A percentile compares a stretch with the other conserved stretches of the same genome.
Evolutionary conservation across 2,329 filamentous ascomycete genomes (phyloP).

Genomic region (Ascocoryne sarcoides): DNA sequence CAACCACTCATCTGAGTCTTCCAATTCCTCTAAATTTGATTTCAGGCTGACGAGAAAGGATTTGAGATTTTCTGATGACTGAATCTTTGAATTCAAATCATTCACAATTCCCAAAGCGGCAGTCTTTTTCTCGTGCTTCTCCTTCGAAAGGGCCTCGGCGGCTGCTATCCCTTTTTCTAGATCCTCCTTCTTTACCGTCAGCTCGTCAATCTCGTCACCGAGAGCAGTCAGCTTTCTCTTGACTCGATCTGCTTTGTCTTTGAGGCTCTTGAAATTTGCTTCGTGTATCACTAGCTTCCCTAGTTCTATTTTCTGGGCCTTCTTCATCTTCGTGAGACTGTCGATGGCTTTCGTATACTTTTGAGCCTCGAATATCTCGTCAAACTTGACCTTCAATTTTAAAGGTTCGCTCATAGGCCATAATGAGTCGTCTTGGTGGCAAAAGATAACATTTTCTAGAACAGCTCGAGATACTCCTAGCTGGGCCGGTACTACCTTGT

Average conservation of each 20-base stretch:
- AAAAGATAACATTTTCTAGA: conserved; percentile 93
- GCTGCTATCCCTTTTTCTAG: conserved; percentile 54
- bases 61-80: conserved; percentile 62
- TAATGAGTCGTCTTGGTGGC: conserved; percentile 93
- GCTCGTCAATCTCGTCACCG: conserved; percentile 54
- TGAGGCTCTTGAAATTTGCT: conserved; percentile 70
- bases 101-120: conserved; percentile 68
- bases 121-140: conserved; percentile 65
- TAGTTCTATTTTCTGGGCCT: conserved; percentile 72
- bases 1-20: conserved; percentile 70
- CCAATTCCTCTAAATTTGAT: conserved; percentile 64
- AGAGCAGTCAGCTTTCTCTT: conserved; percentile 58
- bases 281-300: conserved; percentile 66
- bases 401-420: conserved; percentile 92
- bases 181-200: conserved; percentile 51
- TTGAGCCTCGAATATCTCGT: conserved; percentile 93
- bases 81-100: conserved; percentile 65
- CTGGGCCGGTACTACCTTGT: conserved; percentile 74
- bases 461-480: conserved; percentile 86
- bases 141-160: conserved; percentile 43
- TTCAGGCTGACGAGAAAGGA: conserved; percentile 63
- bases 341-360: conserved; percentile 98
- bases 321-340: conserved; percentile 79
- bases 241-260: conserved; percentile 69
- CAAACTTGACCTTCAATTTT: conserved; percentile 84